Percentiles rank a stretch among this genome's conserved stretches.
Evolutionary conservation across 1,139 yeast species (phyloP).

Genomic region (Geotrichum fermentans): DNA sequence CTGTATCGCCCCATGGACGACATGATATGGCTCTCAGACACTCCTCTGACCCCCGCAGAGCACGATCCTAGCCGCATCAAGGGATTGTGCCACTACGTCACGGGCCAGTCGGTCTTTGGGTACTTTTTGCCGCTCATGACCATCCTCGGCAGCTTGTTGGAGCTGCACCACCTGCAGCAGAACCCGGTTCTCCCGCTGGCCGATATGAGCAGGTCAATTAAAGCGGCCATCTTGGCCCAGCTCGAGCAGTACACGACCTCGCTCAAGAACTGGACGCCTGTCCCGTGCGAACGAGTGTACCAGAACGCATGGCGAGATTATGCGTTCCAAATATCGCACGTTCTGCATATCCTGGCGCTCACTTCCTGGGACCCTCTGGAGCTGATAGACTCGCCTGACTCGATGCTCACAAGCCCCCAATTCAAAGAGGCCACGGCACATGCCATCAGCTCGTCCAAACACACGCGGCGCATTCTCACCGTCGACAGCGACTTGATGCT

Average conservation of each 20-base stretch:
- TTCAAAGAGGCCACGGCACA: constrained; percentile 28
- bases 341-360: constrained; percentile 26
- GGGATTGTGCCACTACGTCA: constrained; percentile 23
- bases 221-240: constrained; percentile 21
- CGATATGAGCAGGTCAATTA: constrained; percentile 13
- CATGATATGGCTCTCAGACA: constrained; percentile 34
- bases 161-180: constrained; percentile 26
- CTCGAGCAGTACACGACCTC: constrained; percentile 24
- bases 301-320: constrained; percentile 29
- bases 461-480: constrained; percentile 26
- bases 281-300: constrained; percentile 13
- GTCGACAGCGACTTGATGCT: constrained; percentile 31
- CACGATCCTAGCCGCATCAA: constrained; percentile 26
- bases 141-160: constrained; percentile 28
- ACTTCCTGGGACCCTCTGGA: constrained; percentile 32
- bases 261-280: constrained; percentile 22
- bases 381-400: constrained; percentile 26
- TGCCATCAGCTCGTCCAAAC: constrained; percentile 30
- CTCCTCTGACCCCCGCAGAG: constrained; percentile 23
- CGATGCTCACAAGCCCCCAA: constrained; percentile 29
- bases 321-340: constrained; percentile 29
- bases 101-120: constrained; percentile 29
- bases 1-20: constrained; percentile 39
- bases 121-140: constrained; percentile 32
- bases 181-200: constrained; percentile 21